Conservation (phyloP, 208 protist genomes). For the Leishmania guyanensis region DNA sequence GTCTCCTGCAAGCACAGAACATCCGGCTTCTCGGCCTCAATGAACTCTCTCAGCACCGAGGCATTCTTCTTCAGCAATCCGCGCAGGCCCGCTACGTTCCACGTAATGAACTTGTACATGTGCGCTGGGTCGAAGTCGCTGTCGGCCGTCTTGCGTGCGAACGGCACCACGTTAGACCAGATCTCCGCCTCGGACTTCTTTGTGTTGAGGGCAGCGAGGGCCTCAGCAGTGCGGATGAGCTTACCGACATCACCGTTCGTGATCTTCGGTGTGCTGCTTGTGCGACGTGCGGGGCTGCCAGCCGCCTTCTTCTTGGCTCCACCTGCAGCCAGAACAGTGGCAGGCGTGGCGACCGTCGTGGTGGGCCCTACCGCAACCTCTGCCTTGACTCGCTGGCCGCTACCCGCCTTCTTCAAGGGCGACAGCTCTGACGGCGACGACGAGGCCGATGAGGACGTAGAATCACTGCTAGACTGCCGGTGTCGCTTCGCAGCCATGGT, state of each 20-base stretch:
- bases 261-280: conserved; percentile 21
- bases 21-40: conserved; percentile 74
- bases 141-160: conserved; percentile 50
- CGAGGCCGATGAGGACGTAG: neutral
- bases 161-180: conserved; percentile 63
- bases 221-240: conserved; percentile 39
- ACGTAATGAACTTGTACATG: conserved; percentile 91
- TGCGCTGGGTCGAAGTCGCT: conserved; percentile 54
- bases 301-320: neutral
- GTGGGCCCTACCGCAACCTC: neutral
- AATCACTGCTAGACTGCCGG: neutral
- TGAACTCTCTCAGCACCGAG: conserved; percentile 49
- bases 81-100: conserved; percentile 93
- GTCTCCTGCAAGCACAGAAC: conserved; percentile 93
- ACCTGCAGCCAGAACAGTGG: neutral
- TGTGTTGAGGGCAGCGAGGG: conserved; percentile 33
- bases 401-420: neutral
- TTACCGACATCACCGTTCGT: conserved; percentile 32
- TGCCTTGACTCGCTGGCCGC: too few species aligned
- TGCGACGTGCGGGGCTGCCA: neutral
- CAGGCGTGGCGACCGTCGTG: neutral
- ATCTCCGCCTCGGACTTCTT: conserved; percentile 66
- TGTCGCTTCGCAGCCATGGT: conserved; percentile 7
- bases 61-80: conserved; percentile 81
- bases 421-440: neutral